A percentile compares a stretch with the other conserved stretches of the same genome.
These are phyloP conservation scores for Nicotiana tomentosiformis DNA, from an alignment of 257 asterid genomes.

Conservation along the genomic window DNA sequence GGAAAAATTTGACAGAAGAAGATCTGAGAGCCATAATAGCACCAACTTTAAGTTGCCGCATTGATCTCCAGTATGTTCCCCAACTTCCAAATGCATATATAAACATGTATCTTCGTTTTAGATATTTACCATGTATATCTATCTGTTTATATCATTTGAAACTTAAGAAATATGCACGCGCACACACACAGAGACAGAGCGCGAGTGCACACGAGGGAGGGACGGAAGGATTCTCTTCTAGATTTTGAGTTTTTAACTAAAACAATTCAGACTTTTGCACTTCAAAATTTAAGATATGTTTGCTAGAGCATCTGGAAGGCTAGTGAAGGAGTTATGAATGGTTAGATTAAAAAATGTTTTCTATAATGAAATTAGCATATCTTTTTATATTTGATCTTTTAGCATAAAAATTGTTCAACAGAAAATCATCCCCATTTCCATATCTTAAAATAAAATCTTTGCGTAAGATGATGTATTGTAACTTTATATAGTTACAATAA, in stretches of 20 bases:
- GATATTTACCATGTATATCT: neutral
- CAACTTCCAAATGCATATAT: constrained; percentile 1
- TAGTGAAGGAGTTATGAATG: neutral
- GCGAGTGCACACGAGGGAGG: neutral
- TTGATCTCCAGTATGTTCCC: constrained; percentile 39
- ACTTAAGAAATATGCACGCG: neutral
- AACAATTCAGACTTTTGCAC: neutral
- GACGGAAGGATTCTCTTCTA: neutral
- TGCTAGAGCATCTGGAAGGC: neutral
- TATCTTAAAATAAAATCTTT: neutral
- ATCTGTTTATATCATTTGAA: neutral
- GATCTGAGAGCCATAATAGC: constrained; percentile 41
- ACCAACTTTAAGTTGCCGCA: constrained; percentile 46
- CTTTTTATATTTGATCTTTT: neutral
- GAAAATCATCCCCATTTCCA: neutral
- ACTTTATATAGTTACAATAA: neutral
- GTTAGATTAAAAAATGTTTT: neutral
- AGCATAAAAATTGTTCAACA: neutral
- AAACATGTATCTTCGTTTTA: neutral
- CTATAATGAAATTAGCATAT: neutral
- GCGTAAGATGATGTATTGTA: neutral
- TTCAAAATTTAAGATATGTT: neutral
- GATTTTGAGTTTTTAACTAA: neutral
- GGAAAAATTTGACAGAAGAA: constrained; percentile 35
- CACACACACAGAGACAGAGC: neutral